Base-by-base conservation (phyloP, 805 yeast genomes). In the Saturnispora silvae region DNA sequence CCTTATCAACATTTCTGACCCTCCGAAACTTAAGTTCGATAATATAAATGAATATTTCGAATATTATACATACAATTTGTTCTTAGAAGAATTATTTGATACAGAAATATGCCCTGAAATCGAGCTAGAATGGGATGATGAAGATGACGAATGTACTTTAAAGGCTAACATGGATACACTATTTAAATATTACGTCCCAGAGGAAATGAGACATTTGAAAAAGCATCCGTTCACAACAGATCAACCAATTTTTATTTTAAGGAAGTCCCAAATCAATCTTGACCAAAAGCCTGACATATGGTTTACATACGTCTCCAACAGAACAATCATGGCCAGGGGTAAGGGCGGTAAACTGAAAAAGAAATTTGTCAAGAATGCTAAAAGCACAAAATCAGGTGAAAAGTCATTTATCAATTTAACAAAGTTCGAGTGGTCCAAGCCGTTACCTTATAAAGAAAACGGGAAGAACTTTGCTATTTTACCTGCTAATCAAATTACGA, bases 401-500 rank as follows among this genome's bases (percentile, higher is more conserved):
- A 16, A 13, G 39, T 42, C 56, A n/a, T 31, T 67, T 34, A 53
- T 77, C 35, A 57, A 72, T 14, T 53, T 77, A 23, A 69, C 68
- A 38, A 60, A 74, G 16, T 76, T 67, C 48, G 61, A 65, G 13
- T 78, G 86, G 85, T 77, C 77, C 48, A 30, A 34, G 4, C 44
- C 48, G 13, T 28, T 55, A 20, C 59, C 58, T 13, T 31, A 47
- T 3, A 48, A 50, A 5, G 45, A 52, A 9, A 23, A 34, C 1
- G 61, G 64, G 5, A 51, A 54, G 28, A 50, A 49, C 11, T 51
- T 52, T 45, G 55, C 60, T 24, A 50, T 80, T 10, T 49, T 79
- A 34, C 84, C 85, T 1, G 75, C 76, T 16, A 72, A 80, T 7
- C 71, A 73, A 4, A 79, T 80, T 3, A 70, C 75, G 5, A 68